A percentile compares a stretch with the other conserved stretches of the same genome.
phyloP scores from a whole-genome alignment of 2,329 filamentous ascomycete genomes.

The Tolypocladium ovalisporum region DNA sequence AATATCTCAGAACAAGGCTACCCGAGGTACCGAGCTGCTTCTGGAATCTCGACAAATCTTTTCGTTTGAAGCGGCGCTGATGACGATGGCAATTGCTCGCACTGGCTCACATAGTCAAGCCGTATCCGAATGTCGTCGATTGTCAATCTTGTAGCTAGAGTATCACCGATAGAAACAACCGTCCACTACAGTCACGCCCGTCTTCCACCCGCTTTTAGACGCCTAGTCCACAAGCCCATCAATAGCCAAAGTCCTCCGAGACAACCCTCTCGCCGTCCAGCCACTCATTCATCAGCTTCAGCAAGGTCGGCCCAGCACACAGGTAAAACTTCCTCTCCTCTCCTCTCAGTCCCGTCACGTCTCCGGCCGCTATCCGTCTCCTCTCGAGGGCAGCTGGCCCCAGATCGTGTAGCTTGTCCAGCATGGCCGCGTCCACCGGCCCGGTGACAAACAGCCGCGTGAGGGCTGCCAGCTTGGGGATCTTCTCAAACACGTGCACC shows the following conservation, averaged over 20 bases:
- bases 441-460: constrained; percentile 58
- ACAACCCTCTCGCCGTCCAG: constrained; percentile 40
- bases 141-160: too few species aligned
- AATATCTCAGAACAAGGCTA: too few species aligned
- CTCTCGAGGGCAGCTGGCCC: constrained; percentile 21
- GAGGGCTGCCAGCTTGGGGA: constrained; percentile 37
- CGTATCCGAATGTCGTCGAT: too few species aligned
- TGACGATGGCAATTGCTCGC: too few species aligned
- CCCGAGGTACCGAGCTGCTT: too few species aligned
- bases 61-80: too few species aligned
- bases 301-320: constrained; percentile 34
- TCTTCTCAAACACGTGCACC: constrained; percentile 41
- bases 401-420: constrained; percentile 18
- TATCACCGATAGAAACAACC: not conserved
- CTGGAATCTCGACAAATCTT: too few species aligned
- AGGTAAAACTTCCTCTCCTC: constrained; percentile 37
- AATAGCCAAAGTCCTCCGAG: constrained; percentile 54
- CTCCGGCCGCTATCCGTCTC: constrained; percentile 27
- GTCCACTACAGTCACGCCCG: not conserved
- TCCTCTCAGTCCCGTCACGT: constrained; percentile 28
- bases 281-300: constrained; percentile 36
- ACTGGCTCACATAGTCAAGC: too few species aligned
- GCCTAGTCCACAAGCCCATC: constrained; percentile 3
- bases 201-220: not conserved
- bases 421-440: constrained; percentile 19